Evolutionary conservation across 352 stramenopile genomes (phyloP).

Genomic region (Globisporangium uncinulatum): DNA sequence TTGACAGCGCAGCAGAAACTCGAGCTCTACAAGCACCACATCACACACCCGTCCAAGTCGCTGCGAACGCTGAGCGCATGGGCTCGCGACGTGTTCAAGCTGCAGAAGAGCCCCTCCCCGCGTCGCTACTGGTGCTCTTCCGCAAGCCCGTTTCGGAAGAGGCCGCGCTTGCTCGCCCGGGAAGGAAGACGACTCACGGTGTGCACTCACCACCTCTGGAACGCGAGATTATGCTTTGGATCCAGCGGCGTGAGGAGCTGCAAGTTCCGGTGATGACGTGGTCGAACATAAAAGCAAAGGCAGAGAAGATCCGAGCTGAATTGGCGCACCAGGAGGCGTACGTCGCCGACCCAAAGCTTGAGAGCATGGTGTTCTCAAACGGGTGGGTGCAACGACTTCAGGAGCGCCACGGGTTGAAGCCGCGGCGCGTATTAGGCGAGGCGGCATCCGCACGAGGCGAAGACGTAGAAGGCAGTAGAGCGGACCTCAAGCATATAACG

Average conservation of each 20-base stretch:
- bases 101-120: neutral
- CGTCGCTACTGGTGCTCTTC: neutral
- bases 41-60: neutral
- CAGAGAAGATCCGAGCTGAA: neutral
- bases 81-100: neutral
- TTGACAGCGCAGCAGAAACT: neutral
- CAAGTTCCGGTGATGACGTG: neutral
- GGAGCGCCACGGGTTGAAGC: neutral
- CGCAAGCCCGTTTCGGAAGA: neutral
- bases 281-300: neutral
- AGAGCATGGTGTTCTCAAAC: neutral
- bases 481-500: neutral
- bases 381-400: neutral
- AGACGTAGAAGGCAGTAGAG: neutral
- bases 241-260: neutral
- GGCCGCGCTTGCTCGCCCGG: too few relatives aligned
- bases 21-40: neutral
- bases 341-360: neutral
- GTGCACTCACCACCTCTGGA: neutral
- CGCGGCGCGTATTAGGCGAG: neutral
- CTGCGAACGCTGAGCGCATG: neutral
- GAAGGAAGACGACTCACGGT: neutral
- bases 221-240: neutral
- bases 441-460: neutral
- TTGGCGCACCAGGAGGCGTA: neutral